Evolutionary conservation across 768 basidiomycete genomes (phyloP).

Genomic region (Hericium erinaceus): DNA sequence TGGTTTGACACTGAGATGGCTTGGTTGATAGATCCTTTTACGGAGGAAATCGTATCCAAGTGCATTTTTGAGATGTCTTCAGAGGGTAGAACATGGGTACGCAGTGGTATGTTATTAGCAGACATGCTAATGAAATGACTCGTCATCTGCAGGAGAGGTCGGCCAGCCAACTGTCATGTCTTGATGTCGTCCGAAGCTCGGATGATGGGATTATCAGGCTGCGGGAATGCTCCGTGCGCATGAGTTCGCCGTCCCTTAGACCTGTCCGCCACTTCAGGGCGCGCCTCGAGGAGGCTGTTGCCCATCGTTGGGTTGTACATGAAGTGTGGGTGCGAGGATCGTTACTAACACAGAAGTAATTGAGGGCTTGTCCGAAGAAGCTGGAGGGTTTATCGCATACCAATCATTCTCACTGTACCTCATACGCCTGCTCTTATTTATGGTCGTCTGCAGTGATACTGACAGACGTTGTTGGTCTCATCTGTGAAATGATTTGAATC

Average conservation of each 20-base stretch:
- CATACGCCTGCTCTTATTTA: background rate
- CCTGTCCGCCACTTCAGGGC: background rate
- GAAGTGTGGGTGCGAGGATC: constrained; percentile 32
- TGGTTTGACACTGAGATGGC: constrained; percentile 21
- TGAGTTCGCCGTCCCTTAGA: background rate
- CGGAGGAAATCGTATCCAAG: constrained; percentile 22
- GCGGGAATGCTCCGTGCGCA: background rate
- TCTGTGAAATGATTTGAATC: background rate
- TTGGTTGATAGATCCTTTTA: constrained; percentile 28
- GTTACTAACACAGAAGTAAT: background rate
- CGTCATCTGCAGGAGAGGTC: background rate
- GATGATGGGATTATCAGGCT: background rate
- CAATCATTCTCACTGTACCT: too few relatives aligned
- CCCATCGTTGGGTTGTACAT: constrained; percentile 27
- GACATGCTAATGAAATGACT: background rate
- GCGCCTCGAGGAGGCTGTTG: constrained; percentile 18
- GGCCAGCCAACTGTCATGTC: background rate
- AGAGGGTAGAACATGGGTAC: constrained; percentile 26
- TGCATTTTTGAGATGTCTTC: constrained; percentile 22
- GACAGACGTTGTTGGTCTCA: too few relatives aligned
- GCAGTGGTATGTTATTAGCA: background rate
- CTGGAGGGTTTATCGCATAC: too few relatives aligned
- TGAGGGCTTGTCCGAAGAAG: background rate
- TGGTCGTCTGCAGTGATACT: too few relatives aligned
- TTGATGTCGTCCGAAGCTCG: background rate